Evolutionary conservation across 495 filamentous ascomycete species (phyloP).

Genomic region (Aspergillus wentii): DNA sequence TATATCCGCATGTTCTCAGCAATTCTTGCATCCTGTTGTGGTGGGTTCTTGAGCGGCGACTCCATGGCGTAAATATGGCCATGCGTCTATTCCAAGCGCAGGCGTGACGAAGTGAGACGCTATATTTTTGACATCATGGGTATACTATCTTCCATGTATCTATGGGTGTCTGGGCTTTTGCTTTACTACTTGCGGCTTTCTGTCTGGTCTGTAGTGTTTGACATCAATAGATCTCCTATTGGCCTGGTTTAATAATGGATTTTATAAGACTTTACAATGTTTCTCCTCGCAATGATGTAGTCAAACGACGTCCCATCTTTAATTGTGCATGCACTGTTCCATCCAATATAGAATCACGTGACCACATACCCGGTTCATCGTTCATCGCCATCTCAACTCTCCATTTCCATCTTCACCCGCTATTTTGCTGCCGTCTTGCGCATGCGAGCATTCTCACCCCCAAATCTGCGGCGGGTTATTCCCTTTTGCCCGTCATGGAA

Average conservation of each 20-base stretch:
- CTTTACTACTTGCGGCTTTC: neutral
- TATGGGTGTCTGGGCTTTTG: neutral
- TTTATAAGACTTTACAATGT: neutral
- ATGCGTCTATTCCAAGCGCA: constrained; percentile 15
- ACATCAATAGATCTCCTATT: neutral
- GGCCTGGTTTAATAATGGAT: neutral
- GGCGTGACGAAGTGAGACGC: constrained; percentile 21
- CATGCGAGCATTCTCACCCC: constrained; percentile 26
- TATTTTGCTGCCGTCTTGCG: constrained; percentile 16
- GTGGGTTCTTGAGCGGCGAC: constrained; percentile 3
- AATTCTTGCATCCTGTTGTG: constrained; percentile 8
- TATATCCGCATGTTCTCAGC: constrained; percentile 11
- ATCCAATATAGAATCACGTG: too few relatives aligned
- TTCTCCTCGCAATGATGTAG: too few relatives aligned
- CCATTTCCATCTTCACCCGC: too few relatives aligned
- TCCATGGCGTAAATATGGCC: constrained; percentile 10
- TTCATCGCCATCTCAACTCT: neutral
- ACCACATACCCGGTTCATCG: too few relatives aligned
- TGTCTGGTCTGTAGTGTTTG: neutral
- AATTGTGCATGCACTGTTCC: too few relatives aligned
- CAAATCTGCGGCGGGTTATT: constrained; percentile 21
- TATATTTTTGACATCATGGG: constrained; percentile 8
- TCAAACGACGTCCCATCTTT: too few relatives aligned
- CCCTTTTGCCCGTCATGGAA: constrained; percentile 21
- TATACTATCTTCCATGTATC: constrained; percentile 5